Conservation (phyloP, 2,329 filamentous ascomycete species). For the Paecilomyces sp. region DNA sequence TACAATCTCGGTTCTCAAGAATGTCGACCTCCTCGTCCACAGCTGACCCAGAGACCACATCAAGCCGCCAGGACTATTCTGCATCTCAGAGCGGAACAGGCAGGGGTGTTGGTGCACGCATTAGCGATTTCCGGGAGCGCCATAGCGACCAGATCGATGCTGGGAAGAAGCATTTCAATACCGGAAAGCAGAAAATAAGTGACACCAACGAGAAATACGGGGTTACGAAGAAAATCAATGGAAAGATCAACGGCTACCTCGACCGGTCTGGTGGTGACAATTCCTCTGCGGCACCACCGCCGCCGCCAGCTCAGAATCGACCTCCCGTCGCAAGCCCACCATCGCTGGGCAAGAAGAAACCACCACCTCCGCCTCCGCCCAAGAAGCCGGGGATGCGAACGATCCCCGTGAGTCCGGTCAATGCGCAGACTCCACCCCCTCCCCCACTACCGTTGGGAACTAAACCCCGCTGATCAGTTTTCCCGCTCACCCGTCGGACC, state of each 20-base stretch:
- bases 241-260: slow-evolving; percentile 27
- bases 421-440: slow-evolving; percentile 29
- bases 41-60: slow-evolving; percentile 25
- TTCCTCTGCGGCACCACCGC: slow-evolving; percentile 7
- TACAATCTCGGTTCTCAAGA: slow-evolving; percentile 61
- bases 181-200: slow-evolving; percentile 52
- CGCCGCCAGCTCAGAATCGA: slow-evolving; percentile 13
- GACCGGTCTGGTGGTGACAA: too few relatives aligned
- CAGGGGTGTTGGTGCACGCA: slow-evolving; percentile 50
- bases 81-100: slow-evolving; percentile 56
- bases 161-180: slow-evolving; percentile 48
- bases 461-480: slow-evolving; percentile 44
- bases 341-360: slow-evolving; percentile 38
- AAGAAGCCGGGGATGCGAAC: slow-evolving; percentile 47
- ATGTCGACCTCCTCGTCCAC: slow-evolving; percentile 36
- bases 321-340: slow-evolving; percentile 20
- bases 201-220: slow-evolving; percentile 57
- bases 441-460: slow-evolving; percentile 53
- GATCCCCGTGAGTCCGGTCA: slow-evolving; percentile 15
- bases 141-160: slow-evolving; percentile 61
- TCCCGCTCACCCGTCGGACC: not conserved
- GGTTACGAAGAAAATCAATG: slow-evolving; percentile 43
- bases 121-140: slow-evolving; percentile 62
- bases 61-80: slow-evolving; percentile 54
- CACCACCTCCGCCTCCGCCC: slow-evolving; percentile 52